Base-by-base conservation (phyloP, 2,329 filamentous ascomycete species). In the Thelonectria blattea region DNA sequence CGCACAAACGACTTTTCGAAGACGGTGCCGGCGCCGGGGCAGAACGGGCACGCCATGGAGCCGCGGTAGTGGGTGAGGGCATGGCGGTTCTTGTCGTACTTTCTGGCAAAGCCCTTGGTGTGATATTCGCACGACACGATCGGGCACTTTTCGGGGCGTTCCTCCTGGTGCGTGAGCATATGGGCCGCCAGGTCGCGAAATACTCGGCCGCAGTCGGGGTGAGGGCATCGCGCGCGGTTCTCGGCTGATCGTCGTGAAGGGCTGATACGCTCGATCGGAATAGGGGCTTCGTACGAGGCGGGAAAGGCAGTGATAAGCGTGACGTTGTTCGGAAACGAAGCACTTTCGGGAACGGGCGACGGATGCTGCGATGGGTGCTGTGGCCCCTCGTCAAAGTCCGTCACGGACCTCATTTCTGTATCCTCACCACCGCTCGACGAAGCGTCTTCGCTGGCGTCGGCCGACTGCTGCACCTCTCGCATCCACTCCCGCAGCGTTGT, bases 31-130 rank as follows among this genome's bases (percentile, higher is more conserved):
- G 89, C 90, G 4, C 93, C 92, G 0, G 93, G 92, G 68, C 95
- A 98, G 77, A 98, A 98, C 5, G 93, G 93, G 71, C 95, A 99
- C 8, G 97, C 91, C 93, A 98, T 97, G 14, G 92, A 97, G 9
- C 94, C 94, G 76, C 97, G 96, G 82, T 98, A 99, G 74, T 98
- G 95, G 3, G 94, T 98, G 65, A 98, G 79, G 1, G 94, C 96
- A 74, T 99, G 95, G 12, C 95, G 83, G 76, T 98, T 98, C 83
- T 97, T 97, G 80, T 98, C 95, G 74, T 98, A 99, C 76, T 98
- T 98, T 62, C 94, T 85, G 3, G 94, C 94, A 72, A 98, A 98
- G 0, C 94, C 94, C 76, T 97, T 98, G 68, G 85, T 84, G 76
- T 97, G 91, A 74, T 97, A 98, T 71, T 97, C 93, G 80, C 94